These are phyloP conservation scores for Ceratobasidium sp. DNA, from an alignment of 1,284 basidiomycete species.

Conservation along the genomic window DNA sequence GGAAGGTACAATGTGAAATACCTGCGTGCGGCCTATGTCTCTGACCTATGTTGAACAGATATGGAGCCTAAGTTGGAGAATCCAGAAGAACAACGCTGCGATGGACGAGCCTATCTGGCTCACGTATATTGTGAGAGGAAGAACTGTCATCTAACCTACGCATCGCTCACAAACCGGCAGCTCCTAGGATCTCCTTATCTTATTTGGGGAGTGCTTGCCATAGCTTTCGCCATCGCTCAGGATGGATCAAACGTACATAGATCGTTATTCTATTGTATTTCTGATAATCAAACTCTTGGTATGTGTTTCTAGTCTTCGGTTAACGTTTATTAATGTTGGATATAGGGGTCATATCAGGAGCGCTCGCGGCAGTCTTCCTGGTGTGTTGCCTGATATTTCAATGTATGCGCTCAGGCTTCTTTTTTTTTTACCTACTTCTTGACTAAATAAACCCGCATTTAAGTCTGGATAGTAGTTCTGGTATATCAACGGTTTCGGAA, in stretches of 20 bases:
- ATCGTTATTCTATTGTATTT: conserved; percentile 30
- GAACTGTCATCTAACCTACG: too few species aligned
- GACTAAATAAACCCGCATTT: background rate
- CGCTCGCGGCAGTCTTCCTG: conserved; percentile 7
- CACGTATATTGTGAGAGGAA: conserved; percentile 12
- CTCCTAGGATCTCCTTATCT: conserved; percentile 27
- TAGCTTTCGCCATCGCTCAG: conserved; percentile 12
- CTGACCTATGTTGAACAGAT: background rate
- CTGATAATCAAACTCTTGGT: conserved; percentile 33
- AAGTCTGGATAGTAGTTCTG: conserved; percentile 20
- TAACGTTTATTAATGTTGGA: background rate
- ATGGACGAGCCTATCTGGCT: conserved; percentile 24
- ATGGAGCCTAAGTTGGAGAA: conserved; percentile 32
- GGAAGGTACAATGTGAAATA: conserved; percentile 15
- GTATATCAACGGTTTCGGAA: conserved; percentile 27
- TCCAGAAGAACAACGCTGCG: conserved; percentile 2
- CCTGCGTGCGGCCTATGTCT: background rate
- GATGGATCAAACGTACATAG: conserved; percentile 2
- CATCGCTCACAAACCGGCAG: conserved; percentile 4
- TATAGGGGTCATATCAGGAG: conserved; percentile 17
- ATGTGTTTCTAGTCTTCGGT: background rate
- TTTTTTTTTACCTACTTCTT: background rate
- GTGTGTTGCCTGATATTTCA: conserved; percentile 16
- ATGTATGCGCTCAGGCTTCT: background rate
- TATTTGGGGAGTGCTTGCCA: conserved; percentile 17